These are phyloP conservation scores for Lactarius quietus DNA, from an alignment of 768 basidiomycete species.

Conservation along the genomic window DNA sequence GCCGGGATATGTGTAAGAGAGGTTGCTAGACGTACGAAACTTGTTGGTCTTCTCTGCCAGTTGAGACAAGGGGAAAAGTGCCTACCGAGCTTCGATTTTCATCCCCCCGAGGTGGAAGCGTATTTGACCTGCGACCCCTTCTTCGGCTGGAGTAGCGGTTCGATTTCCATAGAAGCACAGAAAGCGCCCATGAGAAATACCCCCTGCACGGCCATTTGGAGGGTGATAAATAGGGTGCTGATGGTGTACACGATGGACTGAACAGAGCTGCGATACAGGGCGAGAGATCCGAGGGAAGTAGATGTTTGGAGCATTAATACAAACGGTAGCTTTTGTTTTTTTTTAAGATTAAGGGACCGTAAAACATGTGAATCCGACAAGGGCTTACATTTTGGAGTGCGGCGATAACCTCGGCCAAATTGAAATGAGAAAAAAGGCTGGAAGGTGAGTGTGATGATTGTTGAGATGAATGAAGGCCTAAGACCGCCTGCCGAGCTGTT, in stretches of 20 bases:
- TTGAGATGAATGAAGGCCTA: constrained; percentile 50
- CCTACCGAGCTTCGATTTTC: constrained; percentile 66
- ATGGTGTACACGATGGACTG: constrained; percentile 66
- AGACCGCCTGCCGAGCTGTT: constrained; percentile 53
- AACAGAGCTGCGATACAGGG: constrained; percentile 75
- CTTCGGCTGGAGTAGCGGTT: constrained; percentile 62
- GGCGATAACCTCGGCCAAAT: constrained; percentile 59
- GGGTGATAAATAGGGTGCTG: constrained; percentile 57
- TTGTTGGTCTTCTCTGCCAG: constrained; percentile 5
- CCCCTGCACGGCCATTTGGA: constrained; percentile 76
- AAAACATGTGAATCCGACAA: constrained; percentile 2
- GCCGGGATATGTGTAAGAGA: constrained; percentile 81
- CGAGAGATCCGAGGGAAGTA: constrained; percentile 75
- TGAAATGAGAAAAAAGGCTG: constrained; percentile 48
- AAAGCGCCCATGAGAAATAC: constrained; percentile 88
- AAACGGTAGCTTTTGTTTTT: constrained; percentile 59
- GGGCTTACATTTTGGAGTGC: constrained; percentile 66
- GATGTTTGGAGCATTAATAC: constrained; percentile 69
- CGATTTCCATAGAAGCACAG: constrained; percentile 68
- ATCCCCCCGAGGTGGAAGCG: constrained; percentile 52
- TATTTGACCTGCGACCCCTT: constrained; percentile 51
- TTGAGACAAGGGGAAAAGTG: background rate
- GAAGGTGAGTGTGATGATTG: constrained; percentile 31
- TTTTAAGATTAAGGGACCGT: constrained; percentile 16
- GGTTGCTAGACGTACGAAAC: constrained; percentile 37